phyloP scores from a whole-genome alignment of 768 basidiomycete species.

The Tylopilus sp. region DNA sequence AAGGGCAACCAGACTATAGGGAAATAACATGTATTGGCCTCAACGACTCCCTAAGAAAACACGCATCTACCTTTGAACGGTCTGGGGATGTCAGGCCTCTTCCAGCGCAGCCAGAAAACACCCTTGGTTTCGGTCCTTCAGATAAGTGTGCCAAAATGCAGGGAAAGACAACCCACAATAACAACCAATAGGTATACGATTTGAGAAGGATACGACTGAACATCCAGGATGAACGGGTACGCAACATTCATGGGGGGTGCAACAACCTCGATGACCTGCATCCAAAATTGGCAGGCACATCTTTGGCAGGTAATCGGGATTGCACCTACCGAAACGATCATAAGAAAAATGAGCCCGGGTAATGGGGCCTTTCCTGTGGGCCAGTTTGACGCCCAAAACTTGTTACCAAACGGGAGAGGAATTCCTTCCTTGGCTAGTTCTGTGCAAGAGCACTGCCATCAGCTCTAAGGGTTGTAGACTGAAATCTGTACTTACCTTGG shows the following conservation, averaged over 20 bases:
- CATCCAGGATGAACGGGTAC: constrained; percentile 60
- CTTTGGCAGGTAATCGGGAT: not conserved
- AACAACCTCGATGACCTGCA: constrained; percentile 49
- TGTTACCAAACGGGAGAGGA: not conserved
- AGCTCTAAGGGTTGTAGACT: no score
- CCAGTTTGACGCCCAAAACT: constrained; percentile 60
- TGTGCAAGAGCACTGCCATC: no score
- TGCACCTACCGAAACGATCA: constrained; percentile 47
- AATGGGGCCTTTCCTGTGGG: constrained; percentile 54
- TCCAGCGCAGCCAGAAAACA: no score
- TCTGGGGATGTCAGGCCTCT: constrained; percentile 36
- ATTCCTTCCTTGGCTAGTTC: not conserved
- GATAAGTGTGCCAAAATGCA: no score
- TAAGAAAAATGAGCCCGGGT: constrained; percentile 52
- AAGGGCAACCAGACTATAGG: not conserved
- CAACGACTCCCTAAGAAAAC: no score
- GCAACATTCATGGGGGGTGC: constrained; percentile 50
- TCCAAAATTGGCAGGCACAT: not conserved
- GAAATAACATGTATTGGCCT: not conserved
- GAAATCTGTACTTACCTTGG: constrained; percentile 43
- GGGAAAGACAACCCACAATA: constrained; percentile 33
- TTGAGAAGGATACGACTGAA: constrained; percentile 46
- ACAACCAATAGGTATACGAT: constrained; percentile 57
- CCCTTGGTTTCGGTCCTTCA: no score
- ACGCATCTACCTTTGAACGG: constrained; percentile 15